Evolutionary conservation across 768 basidiomycete species (phyloP).

Genomic region (Imleria badia): DNA sequence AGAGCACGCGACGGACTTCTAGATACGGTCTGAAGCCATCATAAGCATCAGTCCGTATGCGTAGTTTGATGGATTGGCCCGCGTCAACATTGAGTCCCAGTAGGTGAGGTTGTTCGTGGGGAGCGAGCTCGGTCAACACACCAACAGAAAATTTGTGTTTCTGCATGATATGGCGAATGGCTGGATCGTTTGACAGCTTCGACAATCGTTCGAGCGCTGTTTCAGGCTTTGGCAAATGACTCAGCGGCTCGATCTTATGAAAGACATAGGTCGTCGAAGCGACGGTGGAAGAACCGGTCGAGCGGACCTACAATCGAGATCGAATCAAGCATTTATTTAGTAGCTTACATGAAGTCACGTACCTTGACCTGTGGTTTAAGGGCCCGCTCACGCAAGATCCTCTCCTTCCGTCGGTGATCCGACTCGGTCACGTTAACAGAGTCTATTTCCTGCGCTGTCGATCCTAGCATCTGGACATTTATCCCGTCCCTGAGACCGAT

Average conservation of each 20-base stretch:
- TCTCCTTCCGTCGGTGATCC: constrained; percentile 55
- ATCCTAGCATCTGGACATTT: constrained; percentile 72
- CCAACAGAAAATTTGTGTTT: constrained; percentile 68
- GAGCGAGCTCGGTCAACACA: constrained; percentile 72
- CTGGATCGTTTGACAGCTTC: constrained; percentile 66
- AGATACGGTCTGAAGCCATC: constrained; percentile 70
- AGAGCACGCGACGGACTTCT: constrained; percentile 65
- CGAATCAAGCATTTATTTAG: not conserved
- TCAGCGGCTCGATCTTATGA: constrained; percentile 60
- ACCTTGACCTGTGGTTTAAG: constrained; percentile 61
- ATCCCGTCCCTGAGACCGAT: constrained; percentile 62
- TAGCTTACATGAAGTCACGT: not conserved
- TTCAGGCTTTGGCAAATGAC: constrained; percentile 62
- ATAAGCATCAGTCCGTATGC: constrained; percentile 66
- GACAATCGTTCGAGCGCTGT: constrained; percentile 54
- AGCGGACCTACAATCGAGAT: constrained; percentile 47
- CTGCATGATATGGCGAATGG: constrained; percentile 69
- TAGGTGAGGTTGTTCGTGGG: constrained; percentile 69
- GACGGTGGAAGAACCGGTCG: constrained; percentile 44
- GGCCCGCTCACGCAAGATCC: constrained; percentile 58
- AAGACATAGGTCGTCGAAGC: constrained; percentile 54
- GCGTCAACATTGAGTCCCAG: constrained; percentile 66
- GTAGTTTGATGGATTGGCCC: constrained; percentile 64
- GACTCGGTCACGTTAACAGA: constrained; percentile 55
- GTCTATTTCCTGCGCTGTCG: constrained; percentile 57